Base-by-base conservation (phyloP, 441 rosid species). In the Eutrema salsugineum region DNA sequence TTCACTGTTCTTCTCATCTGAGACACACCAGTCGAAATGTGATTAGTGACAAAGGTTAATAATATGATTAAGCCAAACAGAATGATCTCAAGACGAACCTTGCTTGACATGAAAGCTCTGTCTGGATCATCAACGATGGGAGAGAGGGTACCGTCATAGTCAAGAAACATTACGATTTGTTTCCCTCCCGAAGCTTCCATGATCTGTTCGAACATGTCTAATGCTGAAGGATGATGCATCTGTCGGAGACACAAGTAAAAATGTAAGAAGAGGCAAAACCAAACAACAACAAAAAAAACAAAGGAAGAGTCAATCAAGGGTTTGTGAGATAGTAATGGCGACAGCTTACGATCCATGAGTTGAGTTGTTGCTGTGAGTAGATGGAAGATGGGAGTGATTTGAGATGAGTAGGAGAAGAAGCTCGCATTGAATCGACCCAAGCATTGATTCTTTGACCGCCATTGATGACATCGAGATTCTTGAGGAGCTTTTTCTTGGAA, bases 61-160 rank as follows among this genome's bases (percentile, higher is more conserved):
- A 14, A 48, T 35, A 14, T 8, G 57, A 32, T 10, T 32, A 55
- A 42, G 27, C 19, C 40, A 51, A 55, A 47, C 2, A n/a, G 22
- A 49, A 57, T 10, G 47, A 30, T 8, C 12, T 11, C 12, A 42
- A 44, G 42, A 68, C 42, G 10, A 63, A 90, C 98, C 97, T 91
- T 83, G 39, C 78, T 81, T 73, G 98, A 89, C 97, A 93, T 93
- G 86, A 88, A 93, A 77, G 98, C 98, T 80, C 73, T 76, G 62
- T 94, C 98, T 3, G 98, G 98, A 53, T 94, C 91, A 39, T 84
- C 86, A 11, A 94, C 98, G 16, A 94, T 94, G 11, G 98, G 98
- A 11, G 98, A 94, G 40, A 93, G 95, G 17, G 98, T 93, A 19
- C 98, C 98, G 38, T 93, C 98, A 36, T 93, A 93, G 35, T 94